Evolutionary conservation across 176 grass and related monocot species (phyloP).

Genomic region (Aegilops umbellulata): DNA sequence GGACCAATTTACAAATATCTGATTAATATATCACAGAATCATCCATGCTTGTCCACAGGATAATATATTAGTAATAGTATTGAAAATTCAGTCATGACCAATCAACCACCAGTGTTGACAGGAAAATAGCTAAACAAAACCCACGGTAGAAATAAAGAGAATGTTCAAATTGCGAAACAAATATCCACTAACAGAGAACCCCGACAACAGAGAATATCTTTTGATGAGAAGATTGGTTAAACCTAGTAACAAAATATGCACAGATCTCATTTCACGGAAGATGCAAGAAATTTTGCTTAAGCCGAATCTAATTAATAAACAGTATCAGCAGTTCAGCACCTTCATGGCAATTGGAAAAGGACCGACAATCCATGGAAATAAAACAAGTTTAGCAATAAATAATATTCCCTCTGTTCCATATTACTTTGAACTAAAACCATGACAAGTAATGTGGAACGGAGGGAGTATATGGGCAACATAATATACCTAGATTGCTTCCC

Average conservation of each 20-base stretch:
- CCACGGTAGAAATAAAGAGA: too few relatives aligned
- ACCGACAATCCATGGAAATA: neutral
- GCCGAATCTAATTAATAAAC: neutral
- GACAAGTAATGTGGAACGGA: too few relatives aligned
- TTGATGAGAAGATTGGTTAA: too few relatives aligned
- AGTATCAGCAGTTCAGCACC: neutral
- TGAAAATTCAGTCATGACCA: neutral
- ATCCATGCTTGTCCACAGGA: neutral
- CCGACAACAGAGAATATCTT: too few relatives aligned
- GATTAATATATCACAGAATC: neutral
- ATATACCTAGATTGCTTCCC: conserved; percentile 87
- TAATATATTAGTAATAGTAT: neutral
- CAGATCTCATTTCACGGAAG: neutral
- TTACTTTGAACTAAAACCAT: too few relatives aligned
- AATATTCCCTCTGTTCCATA: too few relatives aligned
- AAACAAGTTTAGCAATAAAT: neutral
- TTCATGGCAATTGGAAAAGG: neutral
- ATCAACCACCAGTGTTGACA: neutral
- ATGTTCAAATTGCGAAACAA: too few relatives aligned
- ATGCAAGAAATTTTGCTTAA: neutral
- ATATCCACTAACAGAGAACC: too few relatives aligned
- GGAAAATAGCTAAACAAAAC: neutral
- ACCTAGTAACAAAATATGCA: neutral
- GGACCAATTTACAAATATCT: neutral
- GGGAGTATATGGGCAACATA: conserved; percentile 8